A percentile compares a stretch with the other conserved stretches of the same genome.
phyloP scores from a whole-genome alignment of 257 asterid species.

The Nicotiana attenuata region DNA sequence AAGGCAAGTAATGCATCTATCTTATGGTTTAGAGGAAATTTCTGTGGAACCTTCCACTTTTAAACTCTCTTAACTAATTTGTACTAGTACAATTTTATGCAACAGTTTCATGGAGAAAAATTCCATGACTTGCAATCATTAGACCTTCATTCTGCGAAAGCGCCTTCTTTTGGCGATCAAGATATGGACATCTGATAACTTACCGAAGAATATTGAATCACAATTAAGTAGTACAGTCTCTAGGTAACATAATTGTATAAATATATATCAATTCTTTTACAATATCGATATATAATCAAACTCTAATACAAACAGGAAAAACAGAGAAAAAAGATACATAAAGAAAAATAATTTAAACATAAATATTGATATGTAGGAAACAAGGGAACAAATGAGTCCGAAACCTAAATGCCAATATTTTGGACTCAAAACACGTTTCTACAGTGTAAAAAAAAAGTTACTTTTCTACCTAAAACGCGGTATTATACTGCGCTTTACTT shows the following conservation, averaged over 20 bases:
- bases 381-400: too few relatives aligned
- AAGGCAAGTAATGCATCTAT: conserved; percentile 36
- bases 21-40: conserved; percentile 13
- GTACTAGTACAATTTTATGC: background rate
- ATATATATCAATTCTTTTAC: too few relatives aligned
- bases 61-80: background rate
- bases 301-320: background rate
- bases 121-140: background rate
- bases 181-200: background rate
- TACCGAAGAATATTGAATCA: background rate
- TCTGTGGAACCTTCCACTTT: conserved; percentile 2
- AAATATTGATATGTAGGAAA: too few relatives aligned
- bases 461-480: too few relatives aligned
- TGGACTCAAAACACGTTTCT: too few relatives aligned
- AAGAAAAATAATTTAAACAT: too few relatives aligned
- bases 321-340: background rate
- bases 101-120: background rate
- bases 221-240: background rate
- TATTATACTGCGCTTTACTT: too few relatives aligned
- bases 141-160: background rate
- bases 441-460: too few relatives aligned
- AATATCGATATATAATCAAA: background rate
- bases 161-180: background rate
- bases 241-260: background rate
- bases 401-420: too few relatives aligned